Base-by-base conservation (phyloP, 352 stramenopile species). In the Phytophthora sojae region DNA sequence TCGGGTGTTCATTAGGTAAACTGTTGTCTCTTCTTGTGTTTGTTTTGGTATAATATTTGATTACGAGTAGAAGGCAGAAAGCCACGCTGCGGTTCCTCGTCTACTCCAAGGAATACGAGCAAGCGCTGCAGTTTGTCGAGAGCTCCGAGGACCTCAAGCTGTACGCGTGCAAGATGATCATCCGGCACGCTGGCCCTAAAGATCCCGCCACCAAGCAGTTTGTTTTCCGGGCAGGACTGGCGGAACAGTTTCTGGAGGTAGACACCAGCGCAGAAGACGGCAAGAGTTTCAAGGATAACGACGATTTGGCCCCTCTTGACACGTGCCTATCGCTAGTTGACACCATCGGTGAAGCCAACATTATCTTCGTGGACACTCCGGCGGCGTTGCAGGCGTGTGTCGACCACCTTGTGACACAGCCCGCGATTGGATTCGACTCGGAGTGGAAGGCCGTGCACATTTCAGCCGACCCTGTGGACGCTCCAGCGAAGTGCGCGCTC, bases 391-490 rank as follows among this genome's bases (percentile, higher is more conserved):
- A 73, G 9, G 49, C 14, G n/a, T 91, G 82, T 50, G 63, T 78
- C 11, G 61, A 59, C 19, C 69, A 92, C 47, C 67, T 95, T 25
- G 45, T 79, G n/a, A 45, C 51, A 2, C 75, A 86, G n/a, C 29
- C 69, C 0, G 71, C 82, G 21, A 72, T 95, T 17, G 88, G 88
- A 3, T 93, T 95, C 49, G 88, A 95, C 73, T 92, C 83, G 17
- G 88, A 95, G 64, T 95, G 88, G 88, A 92, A 90, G 30, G 67
- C 81, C 7, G 64, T 78, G n/a, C 77, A 87, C 25, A 67, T 76
- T 39, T 71, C 69, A 11, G 42, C 71, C 37, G 51, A 26, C 1
- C 19, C 57, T 1, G 44, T 63, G n/a, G 35, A 67, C 15, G 17
- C 51, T 3, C 50, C 37, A 26, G 78, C 79, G 5, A 80, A 80